These are phyloP conservation scores for Annulohypoxylon truncatum DNA, from an alignment of 2,329 filamentous ascomycete species.

Conservation along the genomic window DNA sequence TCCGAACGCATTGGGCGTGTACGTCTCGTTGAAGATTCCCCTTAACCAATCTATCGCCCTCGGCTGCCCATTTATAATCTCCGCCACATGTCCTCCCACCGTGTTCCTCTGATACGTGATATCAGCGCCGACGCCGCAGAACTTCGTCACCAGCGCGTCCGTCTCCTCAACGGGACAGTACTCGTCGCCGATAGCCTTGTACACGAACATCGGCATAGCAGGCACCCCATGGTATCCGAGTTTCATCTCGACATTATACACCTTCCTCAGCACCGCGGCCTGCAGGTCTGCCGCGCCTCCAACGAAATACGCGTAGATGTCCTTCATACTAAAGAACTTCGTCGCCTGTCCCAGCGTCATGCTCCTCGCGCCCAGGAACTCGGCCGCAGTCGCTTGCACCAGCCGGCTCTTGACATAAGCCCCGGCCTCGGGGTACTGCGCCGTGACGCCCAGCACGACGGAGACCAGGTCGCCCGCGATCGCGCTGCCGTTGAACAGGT, in stretches of 20 bases:
- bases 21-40: slow-evolving; percentile 26
- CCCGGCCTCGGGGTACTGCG: slow-evolving; percentile 46
- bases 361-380: slow-evolving; percentile 39
- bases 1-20: slow-evolving; percentile 10
- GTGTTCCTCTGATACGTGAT: slow-evolving; percentile 58
- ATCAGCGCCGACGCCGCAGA: slow-evolving; percentile 52
- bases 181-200: slow-evolving; percentile 59
- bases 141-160: slow-evolving; percentile 54
- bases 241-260: slow-evolving; percentile 7
- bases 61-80: slow-evolving; percentile 43
- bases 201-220: slow-evolving; percentile 57
- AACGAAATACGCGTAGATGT: slow-evolving; percentile 48
- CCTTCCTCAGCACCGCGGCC: slow-evolving; percentile 1
- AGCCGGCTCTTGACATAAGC: slow-evolving; percentile 43
- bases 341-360: slow-evolving; percentile 29
- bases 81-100: slow-evolving; percentile 54
- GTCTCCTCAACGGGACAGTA: slow-evolving; percentile 55
- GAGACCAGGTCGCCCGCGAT: slow-evolving; percentile 50
- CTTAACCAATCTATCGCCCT: slow-evolving; percentile 28
- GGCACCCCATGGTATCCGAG: slow-evolving; percentile 53
- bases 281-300: slow-evolving; percentile 16
- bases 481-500: slow-evolving; percentile 45
- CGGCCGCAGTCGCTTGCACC: slow-evolving; percentile 46
- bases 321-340: slow-evolving; percentile 41
- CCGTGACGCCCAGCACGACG: slow-evolving; percentile 45